phyloP scores from a whole-genome alignment of 2,329 filamentous ascomycete species.

The Karstenula rhodostoma region DNA sequence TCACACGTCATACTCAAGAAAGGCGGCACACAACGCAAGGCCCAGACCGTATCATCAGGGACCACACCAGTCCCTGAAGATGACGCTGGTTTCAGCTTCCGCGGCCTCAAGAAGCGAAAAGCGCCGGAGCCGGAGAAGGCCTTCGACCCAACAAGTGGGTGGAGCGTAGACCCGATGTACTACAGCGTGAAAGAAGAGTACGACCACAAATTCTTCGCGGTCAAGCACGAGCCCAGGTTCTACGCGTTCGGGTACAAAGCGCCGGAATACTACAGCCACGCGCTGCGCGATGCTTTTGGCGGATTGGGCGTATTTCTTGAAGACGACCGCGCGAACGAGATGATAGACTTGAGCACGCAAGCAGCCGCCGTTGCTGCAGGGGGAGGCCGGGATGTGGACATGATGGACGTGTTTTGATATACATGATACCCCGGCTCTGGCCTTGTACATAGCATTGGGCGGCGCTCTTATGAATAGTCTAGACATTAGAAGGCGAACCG shows the following conservation, averaged over 20 bases:
- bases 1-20: constrained; percentile 64
- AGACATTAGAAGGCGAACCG: neutral
- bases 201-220: constrained; percentile 76
- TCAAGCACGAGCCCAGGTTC: constrained; percentile 71
- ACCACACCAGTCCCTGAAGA: constrained; percentile 30
- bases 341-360: constrained; percentile 41
- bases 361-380: constrained; percentile 59
- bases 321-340: constrained; percentile 67
- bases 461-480: constrained; percentile 28
- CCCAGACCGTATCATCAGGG: constrained; percentile 29
- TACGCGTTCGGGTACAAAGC: constrained; percentile 84
- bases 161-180: constrained; percentile 70
- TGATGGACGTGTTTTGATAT: constrained; percentile 53
- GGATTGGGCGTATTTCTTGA: constrained; percentile 87
- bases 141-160: constrained; percentile 88
- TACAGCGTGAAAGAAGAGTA: constrained; percentile 76
- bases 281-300: constrained; percentile 87
- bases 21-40: constrained; percentile 68
- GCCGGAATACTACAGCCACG: constrained; percentile 80
- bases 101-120: constrained; percentile 75
- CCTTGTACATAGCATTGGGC: constrained; percentile 29
- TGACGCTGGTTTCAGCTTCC: constrained; percentile 66
- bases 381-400: constrained; percentile 64
- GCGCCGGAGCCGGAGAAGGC: constrained; percentile 72
- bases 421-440: constrained; percentile 44